A percentile compares a stretch with the other conserved stretches of the same genome.
Conservation (phyloP, 2,329 filamentous ascomycete species). For the Aspergillus terreus region DNA sequence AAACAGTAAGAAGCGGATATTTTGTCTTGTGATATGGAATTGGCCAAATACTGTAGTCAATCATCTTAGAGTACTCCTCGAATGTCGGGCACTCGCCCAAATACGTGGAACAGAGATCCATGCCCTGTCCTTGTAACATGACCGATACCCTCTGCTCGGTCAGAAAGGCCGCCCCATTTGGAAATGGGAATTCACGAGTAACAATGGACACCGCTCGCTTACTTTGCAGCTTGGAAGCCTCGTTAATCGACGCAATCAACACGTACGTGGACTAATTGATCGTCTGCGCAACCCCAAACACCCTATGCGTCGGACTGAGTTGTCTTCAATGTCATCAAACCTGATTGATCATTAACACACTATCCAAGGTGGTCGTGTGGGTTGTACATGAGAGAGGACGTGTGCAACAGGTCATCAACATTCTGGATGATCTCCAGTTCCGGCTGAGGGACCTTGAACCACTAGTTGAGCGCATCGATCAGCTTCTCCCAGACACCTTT, state of each 20-base stretch:
- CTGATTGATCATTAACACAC: conserved; percentile 4
- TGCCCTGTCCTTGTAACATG: conserved; percentile 14
- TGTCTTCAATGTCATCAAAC: conserved; percentile 46
- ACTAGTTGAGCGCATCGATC: neutral
- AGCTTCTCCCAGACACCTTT: neutral
- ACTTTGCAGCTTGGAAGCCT: neutral
- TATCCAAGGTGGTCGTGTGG: neutral
- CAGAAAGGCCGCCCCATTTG: too few species aligned
- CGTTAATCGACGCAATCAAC: conserved; percentile 30
- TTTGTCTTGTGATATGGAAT: neutral
- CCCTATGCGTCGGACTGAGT: conserved; percentile 37
- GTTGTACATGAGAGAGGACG: neutral
- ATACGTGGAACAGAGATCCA: conserved; percentile 21
- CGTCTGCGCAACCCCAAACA: conserved; percentile 43
- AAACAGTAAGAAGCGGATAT: neutral
- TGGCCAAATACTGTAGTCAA: conserved; percentile 20
- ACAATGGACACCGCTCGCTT: neutral
- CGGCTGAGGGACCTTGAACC: neutral
- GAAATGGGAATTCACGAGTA: neutral
- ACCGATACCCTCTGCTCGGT: conserved; percentile 7
- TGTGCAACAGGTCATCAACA: neutral
- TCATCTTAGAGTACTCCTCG: conserved; percentile 24
- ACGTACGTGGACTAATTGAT: conserved; percentile 46
- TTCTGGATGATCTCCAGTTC: neutral
- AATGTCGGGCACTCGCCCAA: conserved; percentile 15